Evolutionary conservation across 2,329 filamentous ascomycete genomes (phyloP).

Genomic region (Epichloe coenophiala): DNA sequence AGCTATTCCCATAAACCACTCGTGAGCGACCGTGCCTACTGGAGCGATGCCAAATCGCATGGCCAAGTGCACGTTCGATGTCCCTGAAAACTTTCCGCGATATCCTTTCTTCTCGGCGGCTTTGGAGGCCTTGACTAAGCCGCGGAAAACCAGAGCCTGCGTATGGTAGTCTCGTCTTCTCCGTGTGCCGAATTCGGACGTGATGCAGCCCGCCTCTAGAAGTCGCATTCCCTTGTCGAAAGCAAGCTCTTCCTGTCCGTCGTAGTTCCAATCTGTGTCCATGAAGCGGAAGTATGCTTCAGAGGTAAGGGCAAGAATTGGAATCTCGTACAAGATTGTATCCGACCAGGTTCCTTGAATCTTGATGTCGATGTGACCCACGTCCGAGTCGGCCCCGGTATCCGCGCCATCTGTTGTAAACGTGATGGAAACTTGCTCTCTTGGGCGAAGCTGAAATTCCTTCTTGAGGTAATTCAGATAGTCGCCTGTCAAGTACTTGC

Average conservation of each 20-base stretch:
- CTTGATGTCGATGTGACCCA: conserved; percentile 64
- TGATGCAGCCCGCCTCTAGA: conserved; percentile 69
- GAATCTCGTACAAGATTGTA: conserved; percentile 96
- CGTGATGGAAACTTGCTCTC: conserved; percentile 63
- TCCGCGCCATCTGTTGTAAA: conserved; percentile 46
- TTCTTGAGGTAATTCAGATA: conserved; percentile 68
- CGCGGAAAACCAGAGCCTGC: conserved; percentile 80
- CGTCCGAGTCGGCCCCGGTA: conserved; percentile 47
- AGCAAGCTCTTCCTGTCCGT: conserved; percentile 74
- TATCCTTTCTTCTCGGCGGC: conserved; percentile 52
- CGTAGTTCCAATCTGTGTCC: conserved; percentile 83
- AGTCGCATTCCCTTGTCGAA: conserved; percentile 67
- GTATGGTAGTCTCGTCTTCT: conserved; percentile 88
- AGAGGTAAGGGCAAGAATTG: conserved; percentile 77
- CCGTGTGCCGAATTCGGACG: conserved; percentile 89
- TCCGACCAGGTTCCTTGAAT: conserved; percentile 82
- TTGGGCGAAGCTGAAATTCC: conserved; percentile 67
- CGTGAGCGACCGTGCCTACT: conserved; percentile 81
- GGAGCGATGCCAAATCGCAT: conserved; percentile 81
- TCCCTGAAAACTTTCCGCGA: conserved; percentile 66
- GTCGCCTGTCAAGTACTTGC: conserved; percentile 61
- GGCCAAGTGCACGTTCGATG: conserved; percentile 92
- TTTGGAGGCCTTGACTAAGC: conserved; percentile 65
- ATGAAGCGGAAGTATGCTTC: conserved; percentile 97
- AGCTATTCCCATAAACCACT: conserved; percentile 99